phyloP scores from a whole-genome alignment of 495 filamentous ascomycete species.

The Parathielavia hyrcaniae region DNA sequence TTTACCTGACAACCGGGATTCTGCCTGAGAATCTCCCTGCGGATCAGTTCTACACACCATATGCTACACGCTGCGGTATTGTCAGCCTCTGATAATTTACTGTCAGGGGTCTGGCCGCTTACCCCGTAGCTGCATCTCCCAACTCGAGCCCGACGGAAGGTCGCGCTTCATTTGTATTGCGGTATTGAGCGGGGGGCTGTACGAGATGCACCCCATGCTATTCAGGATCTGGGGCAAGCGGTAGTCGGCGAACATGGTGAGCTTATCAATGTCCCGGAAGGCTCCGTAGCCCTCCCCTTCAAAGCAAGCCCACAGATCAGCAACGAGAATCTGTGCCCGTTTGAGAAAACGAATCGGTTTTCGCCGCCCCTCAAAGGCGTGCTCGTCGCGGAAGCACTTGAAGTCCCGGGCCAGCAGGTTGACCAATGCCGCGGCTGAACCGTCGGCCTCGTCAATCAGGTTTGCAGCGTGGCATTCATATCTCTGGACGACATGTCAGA shows the following conservation, averaged over 20 bases:
- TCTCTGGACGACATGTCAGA: conserved; percentile 47
- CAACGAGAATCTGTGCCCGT: conserved; percentile 89
- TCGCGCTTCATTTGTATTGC: conserved; percentile 56
- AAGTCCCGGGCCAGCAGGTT: conserved; percentile 77
- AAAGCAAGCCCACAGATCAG: conserved; percentile 93
- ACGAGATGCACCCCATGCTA: conserved; percentile 71
- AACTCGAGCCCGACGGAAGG: conserved; percentile 64
- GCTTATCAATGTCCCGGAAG: conserved; percentile 87
- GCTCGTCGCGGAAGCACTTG: conserved; percentile 77
- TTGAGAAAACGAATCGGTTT: conserved; percentile 75
- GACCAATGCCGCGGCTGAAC: conserved; percentile 77
- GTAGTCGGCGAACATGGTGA: conserved; percentile 99
- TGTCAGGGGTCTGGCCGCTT: conserved; percentile 3
- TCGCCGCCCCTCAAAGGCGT: conserved; percentile 60
- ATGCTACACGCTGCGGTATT: conserved; percentile 60
- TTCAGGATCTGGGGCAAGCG: conserved; percentile 91
- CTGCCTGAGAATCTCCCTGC: conserved; percentile 66
- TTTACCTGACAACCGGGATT: conserved; percentile 72
- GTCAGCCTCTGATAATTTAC: conserved; percentile 4
- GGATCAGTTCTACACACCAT: conserved; percentile 88
- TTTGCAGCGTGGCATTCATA: conserved; percentile 71
- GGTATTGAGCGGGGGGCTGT: conserved; percentile 69
- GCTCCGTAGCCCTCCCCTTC: conserved; percentile 68
- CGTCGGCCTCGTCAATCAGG: conserved; percentile 65
- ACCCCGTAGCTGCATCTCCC: conserved; percentile 86